A percentile compares a stretch with the other conserved stretches of the same genome.
phyloP scores from a whole-genome alignment of 148 eudicot species.

The Heliosperma pusillum region DNA sequence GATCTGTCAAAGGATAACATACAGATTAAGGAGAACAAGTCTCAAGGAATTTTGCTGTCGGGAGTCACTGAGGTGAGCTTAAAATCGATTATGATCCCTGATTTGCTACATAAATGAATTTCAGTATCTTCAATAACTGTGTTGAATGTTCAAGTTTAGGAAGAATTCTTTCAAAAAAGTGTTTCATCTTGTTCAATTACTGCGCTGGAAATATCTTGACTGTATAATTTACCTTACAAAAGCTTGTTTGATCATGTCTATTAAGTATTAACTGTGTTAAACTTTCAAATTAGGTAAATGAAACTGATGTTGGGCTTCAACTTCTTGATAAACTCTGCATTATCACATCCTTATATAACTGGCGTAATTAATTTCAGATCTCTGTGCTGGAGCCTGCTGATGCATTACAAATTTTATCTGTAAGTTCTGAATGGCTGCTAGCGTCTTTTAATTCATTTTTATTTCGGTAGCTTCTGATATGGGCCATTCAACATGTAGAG shows the following conservation, averaged over 20 bases:
- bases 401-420: conserved; percentile 63
- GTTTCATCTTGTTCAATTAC: too few relatives aligned
- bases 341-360: conserved; percentile 14
- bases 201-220: neutral
- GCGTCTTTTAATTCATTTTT: conserved; percentile 14
- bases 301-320: conserved; percentile 1
- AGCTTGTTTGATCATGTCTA: neutral
- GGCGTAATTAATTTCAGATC: conserved; percentile 40
- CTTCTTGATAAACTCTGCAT: conserved; percentile 7
- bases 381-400: conserved; percentile 55
- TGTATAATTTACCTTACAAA: neutral
- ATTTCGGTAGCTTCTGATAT: conserved; percentile 11
- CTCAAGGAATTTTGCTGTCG: conserved; percentile 59
- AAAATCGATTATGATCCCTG: neutral
- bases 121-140: neutral
- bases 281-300: neutral
- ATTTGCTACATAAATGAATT: neutral
- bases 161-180: too few relatives aligned
- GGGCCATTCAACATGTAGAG: conserved; percentile 43
- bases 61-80: conserved; percentile 75
- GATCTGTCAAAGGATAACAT: conserved; percentile 89
- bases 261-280: neutral
- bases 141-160: neutral
- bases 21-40: conserved; percentile 79
- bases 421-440: conserved; percentile 35